Evolutionary conservation across 176 grass and related monocot genomes (phyloP), one percentile per base, ranked within the genome.

Genomic region (Secale cereale): DNA sequence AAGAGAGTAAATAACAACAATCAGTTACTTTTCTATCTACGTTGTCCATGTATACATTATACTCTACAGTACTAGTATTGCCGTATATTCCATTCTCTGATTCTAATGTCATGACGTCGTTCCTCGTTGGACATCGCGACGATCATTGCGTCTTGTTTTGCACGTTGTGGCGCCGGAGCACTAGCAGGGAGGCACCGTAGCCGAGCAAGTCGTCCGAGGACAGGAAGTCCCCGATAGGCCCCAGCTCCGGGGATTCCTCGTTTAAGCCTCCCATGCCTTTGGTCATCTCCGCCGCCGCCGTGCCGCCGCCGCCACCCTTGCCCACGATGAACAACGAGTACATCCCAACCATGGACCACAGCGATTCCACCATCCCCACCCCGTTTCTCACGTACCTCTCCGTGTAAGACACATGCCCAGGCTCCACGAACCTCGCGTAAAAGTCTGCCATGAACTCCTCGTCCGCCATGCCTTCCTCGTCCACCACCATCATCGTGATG

Each of bases 271-370:
- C 89, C 64, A 94, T 89, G 60, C 92, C 82, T 2, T 33, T 68
- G 3, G 86, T 97, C 84, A 91, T 85, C 8, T 56, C 11, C 43
- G 72, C 59, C 10, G 31, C 30, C 30, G 68, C 74, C 13, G 1
- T 17, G 11, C 48, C 26, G 17, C 29, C 39, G 2, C 40, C 70
- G 2, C 39, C 36, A 14, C 83, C 86, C 65, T 86, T 91, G 0
- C 94, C 94, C 15, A 90, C 91, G 6, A 97, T 10, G 37, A 91
- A 90, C n/a, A 97, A 74, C 11, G 91, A 88, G 89, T 81, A 97
- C 46, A 56, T 81, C 32, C 91, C 85, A 1, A 65, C 87, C 91
- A 97, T 91, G 65, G 82, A 48, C 2, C 64, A 84, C 59, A 92
- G 77, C 14, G 89, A 28, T 19, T 43, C 86, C 43, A 90, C 85